Base-by-base conservation (phyloP, 305 asterid genomes). In the Fraxinus angustifolia region DNA sequence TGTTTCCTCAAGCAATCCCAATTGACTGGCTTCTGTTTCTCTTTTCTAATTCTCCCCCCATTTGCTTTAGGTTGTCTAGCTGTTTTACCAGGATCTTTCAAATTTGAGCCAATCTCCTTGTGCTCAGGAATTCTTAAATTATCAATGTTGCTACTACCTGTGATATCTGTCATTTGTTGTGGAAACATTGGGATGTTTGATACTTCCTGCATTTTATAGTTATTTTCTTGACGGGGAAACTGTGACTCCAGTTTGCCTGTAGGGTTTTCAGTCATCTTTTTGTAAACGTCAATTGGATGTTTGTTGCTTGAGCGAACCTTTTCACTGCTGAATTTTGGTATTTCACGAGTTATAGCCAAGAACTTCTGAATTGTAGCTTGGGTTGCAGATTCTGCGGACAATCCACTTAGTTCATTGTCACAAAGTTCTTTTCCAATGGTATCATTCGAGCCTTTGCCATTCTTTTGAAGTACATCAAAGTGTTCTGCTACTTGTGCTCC, bases 1-100 rank as follows among this genome's bases (percentile, higher is more conserved):
- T 90, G 86, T 79, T 87, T 89, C 83, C 99, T 90, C 80, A 96
- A 85, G 72, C 38, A 83, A 85, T 96, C 99, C 99, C 99, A 94
- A 78, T 94, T 90, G 78, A 91, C 85, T 79, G 83, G 83, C 53
- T 53, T 82, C 83, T 84, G 91, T 85, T 91, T 91, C 89, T 89
- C 91, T 82, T 93, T 93, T 83, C 85, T 82, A 75, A 48, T 76
- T 84, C 83, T 86, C 78, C 83, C 91, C 60, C 80, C 88, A 80
- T 89, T 94, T 33, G 85, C 83, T 80, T 86, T 90, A 67, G 91
- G 81, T 75, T 85, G 87, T 67, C 84, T 87, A 75, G 76, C 86
- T 68, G 75, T 86, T 81, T 85, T 86, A 62, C 82, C 88, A 21
- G 84, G 86, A 82, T 72, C 80, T 82, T 81, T 84, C 87, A 85